phyloP scores from a whole-genome alignment of 495 filamentous ascomycete genomes.

The Lindgomyces ingoldianus region DNA sequence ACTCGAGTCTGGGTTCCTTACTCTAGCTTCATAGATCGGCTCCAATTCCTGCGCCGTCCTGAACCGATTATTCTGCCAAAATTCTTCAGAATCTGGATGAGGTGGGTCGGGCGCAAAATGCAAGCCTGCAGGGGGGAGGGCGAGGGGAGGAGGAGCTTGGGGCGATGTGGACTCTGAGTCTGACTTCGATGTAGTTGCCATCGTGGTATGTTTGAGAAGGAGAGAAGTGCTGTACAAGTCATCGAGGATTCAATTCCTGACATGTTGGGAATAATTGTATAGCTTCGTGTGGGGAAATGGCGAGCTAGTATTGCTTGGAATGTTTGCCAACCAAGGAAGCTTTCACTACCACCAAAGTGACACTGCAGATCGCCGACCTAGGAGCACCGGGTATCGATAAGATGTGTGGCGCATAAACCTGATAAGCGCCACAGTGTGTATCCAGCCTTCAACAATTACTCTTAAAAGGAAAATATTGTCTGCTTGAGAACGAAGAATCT shows the following conservation, averaged over 20 bases:
- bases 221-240: slow-evolving; percentile 4
- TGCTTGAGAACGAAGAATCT: too few relatives aligned
- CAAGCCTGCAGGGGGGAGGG: slow-evolving; percentile 21
- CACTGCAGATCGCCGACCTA: not conserved
- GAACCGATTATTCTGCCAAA: slow-evolving; percentile 12
- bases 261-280: too few relatives aligned
- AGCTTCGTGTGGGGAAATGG: too few relatives aligned
- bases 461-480: too few relatives aligned
- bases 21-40: slow-evolving; percentile 3
- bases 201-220: not conserved
- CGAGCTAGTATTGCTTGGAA: not conserved
- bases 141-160: slow-evolving; percentile 14
- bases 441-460: too few relatives aligned
- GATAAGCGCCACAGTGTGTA: not conserved
- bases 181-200: slow-evolving; percentile 16
- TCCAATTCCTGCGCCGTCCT: slow-evolving; percentile 26
- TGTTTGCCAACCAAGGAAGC: too few relatives aligned
- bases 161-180: slow-evolving; percentile 4
- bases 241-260: too few relatives aligned
- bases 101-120: not conserved
- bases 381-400: not conserved
- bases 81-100: slow-evolving; percentile 33
- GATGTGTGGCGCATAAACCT: not conserved
- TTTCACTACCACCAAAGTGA: not conserved
- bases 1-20: not conserved